Evolutionary conservation across 371 early-diverging fungal species (phyloP).

Genomic region (Mucor lusitanicus): DNA sequence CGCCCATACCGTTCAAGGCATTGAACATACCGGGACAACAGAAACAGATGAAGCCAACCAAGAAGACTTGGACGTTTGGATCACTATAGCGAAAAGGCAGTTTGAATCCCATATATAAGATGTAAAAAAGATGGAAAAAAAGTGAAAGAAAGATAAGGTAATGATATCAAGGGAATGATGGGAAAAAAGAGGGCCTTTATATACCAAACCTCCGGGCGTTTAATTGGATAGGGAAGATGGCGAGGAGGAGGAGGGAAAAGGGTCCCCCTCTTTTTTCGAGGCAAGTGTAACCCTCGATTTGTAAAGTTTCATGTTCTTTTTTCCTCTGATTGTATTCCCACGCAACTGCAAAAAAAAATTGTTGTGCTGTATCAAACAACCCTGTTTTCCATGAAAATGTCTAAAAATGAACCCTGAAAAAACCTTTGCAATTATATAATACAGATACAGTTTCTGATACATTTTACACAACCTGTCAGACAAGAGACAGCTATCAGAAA

Average conservation of each 20-base stretch:
- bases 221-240: not conserved
- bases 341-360: not conserved
- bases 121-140: not conserved
- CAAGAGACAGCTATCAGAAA: not conserved
- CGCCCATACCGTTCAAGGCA: constrained; percentile 70
- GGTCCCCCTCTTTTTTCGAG: constrained; percentile 1
- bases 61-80: constrained; percentile 66
- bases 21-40: constrained; percentile 89
- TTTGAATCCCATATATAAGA: constrained; percentile 29
- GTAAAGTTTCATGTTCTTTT: constrained; percentile 12
- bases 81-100: constrained; percentile 51
- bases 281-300: not conserved
- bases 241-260: not conserved
- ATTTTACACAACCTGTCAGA: not conserved
- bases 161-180: not conserved
- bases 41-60: constrained; percentile 76
- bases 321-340: constrained; percentile 9
- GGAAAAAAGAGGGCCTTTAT: constrained; percentile 2
- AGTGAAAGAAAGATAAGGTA: constrained; percentile 1
- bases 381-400: not conserved
- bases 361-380: not conserved
- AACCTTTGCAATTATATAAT: not conserved
- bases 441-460: not conserved
- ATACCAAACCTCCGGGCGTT: not conserved
- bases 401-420: not conserved